Conservation (phyloP, 768 basidiomycete genomes). For the Chalciporus sphaerocephalus region DNA sequence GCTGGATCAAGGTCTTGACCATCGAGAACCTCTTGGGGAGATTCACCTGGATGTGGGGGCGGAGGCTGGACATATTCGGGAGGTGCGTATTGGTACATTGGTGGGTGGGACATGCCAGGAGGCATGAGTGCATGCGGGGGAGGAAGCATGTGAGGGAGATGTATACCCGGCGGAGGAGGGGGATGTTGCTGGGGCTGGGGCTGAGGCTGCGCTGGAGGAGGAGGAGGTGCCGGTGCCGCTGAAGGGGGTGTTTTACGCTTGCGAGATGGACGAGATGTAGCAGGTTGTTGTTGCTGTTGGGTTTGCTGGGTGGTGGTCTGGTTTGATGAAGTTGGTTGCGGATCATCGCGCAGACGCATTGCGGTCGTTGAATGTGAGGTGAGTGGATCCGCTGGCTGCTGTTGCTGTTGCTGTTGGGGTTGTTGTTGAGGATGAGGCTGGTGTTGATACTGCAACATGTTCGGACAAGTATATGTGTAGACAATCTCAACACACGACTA, state of each 20-base stretch:
- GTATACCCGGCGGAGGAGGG: slow-evolving; percentile 34
- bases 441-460: slow-evolving; percentile 14
- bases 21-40: slow-evolving; percentile 27
- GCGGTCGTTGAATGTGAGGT: slow-evolving; percentile 18
- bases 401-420: slow-evolving; percentile 20
- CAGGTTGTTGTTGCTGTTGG: slow-evolving; percentile 5
- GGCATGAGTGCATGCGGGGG: slow-evolving; percentile 53
- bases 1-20: slow-evolving; percentile 11
- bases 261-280: slow-evolving; percentile 35
- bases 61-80: slow-evolving; percentile 30
- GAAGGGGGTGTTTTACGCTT: slow-evolving; percentile 70
- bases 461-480: neutral
- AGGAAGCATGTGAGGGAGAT: slow-evolving; percentile 51
- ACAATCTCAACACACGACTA: neutral
- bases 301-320: slow-evolving; percentile 13
- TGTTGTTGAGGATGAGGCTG: slow-evolving; percentile 23
- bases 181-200: slow-evolving; percentile 29
- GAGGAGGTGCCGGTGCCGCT: slow-evolving; percentile 16
- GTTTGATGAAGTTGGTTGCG: slow-evolving; percentile 14
- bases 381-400: slow-evolving; percentile 15
- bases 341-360: slow-evolving; percentile 67
- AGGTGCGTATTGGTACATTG: slow-evolving; percentile 35
- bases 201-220: slow-evolving; percentile 19
- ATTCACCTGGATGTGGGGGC: slow-evolving; percentile 20
- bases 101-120: slow-evolving; percentile 28